Conservation (phyloP, 768 basidiomycete species). For the Phanerochaete carnosa region DNA sequence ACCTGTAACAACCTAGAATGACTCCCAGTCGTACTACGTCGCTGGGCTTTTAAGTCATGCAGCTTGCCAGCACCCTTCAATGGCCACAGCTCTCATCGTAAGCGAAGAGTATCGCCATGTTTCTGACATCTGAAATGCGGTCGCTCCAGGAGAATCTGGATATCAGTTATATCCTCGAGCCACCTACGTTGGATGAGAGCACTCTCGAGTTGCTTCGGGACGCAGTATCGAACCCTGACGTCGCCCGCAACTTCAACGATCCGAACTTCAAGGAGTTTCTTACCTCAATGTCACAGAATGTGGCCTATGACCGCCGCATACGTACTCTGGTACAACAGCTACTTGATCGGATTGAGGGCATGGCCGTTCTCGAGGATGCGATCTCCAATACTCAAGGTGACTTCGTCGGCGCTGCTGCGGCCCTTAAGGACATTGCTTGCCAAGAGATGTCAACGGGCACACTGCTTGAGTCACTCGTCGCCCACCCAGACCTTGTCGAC, state of each 20-base stretch:
- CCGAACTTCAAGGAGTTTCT: conserved; percentile 42
- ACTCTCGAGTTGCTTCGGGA: conserved; percentile 57
- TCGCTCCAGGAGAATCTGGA: conserved; percentile 54
- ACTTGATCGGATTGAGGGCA: conserved; percentile 47
- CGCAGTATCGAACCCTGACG: conserved; percentile 61
- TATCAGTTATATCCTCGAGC: conserved; percentile 50
- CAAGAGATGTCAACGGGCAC: conserved; percentile 71
- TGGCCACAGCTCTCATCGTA: conserved; percentile 45
- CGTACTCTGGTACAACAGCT: conserved; percentile 49
- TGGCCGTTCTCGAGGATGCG: conserved; percentile 60
- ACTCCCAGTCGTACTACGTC: conserved; percentile 55
- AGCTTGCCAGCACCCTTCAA: conserved; percentile 59
- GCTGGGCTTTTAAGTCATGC: conserved; percentile 61
- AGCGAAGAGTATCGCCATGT: conserved; percentile 18
- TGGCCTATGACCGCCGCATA: conserved; percentile 36
- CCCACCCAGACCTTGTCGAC: conserved; percentile 48
- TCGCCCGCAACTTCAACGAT: conserved; percentile 50
- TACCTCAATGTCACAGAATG: conserved; percentile 32
- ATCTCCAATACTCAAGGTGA: conserved; percentile 52
- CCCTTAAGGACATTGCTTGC: conserved; percentile 57
- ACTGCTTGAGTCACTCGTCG: conserved; percentile 68
- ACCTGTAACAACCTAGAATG: conserved; percentile 34
- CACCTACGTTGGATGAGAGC: conserved; percentile 47
- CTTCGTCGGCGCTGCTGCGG: conserved; percentile 42
- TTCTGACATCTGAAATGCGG: neutral